A percentile compares a stretch with the other conserved stretches of the same genome.
These are phyloP conservation scores for Macrolepiota albuminosa DNA, from an alignment of 768 basidiomycete genomes.

Conservation along the genomic window DNA sequence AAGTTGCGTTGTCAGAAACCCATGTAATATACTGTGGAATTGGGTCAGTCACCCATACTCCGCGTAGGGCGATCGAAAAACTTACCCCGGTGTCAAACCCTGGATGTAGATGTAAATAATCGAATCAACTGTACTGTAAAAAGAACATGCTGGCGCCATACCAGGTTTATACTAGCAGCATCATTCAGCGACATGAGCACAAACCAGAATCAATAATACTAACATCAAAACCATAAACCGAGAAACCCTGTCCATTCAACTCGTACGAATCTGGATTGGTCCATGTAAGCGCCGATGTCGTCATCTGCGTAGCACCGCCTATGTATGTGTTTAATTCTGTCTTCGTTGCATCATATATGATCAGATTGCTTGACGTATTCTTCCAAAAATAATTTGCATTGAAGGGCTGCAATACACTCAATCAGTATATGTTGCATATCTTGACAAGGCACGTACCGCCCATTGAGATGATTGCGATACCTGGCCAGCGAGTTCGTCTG, in stretches of 20 bases:
- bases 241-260: slow-evolving; percentile 49
- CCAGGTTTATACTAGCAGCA: slow-evolving; percentile 37
- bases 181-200: background rate
- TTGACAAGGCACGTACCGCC: slow-evolving; percentile 47
- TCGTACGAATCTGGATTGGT: slow-evolving; percentile 75
- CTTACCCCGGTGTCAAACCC: slow-evolving; percentile 67
- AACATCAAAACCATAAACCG: slow-evolving; percentile 78
- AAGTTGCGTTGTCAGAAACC: slow-evolving; percentile 60
- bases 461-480: slow-evolving; percentile 87
- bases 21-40: slow-evolving; percentile 73
- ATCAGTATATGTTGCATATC: slow-evolving; percentile 2
- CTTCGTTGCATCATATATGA: slow-evolving; percentile 50
- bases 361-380: slow-evolving; percentile 54
- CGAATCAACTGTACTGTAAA: background rate
- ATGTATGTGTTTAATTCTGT: slow-evolving; percentile 58
- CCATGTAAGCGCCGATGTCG: slow-evolving; percentile 65
- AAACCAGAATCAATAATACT: slow-evolving; percentile 6
- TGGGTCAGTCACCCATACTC: background rate
- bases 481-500: slow-evolving; percentile 39
- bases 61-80: slow-evolving; percentile 2
- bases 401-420: slow-evolving; percentile 49
- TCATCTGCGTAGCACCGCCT: slow-evolving; percentile 73
- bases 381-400: slow-evolving; percentile 67
- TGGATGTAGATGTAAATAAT: background rate
- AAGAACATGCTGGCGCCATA: slow-evolving; percentile 12